phyloP scores from a whole-genome alignment of 108 stramenopile genomes.

The Cyclotella baltica region DNA sequence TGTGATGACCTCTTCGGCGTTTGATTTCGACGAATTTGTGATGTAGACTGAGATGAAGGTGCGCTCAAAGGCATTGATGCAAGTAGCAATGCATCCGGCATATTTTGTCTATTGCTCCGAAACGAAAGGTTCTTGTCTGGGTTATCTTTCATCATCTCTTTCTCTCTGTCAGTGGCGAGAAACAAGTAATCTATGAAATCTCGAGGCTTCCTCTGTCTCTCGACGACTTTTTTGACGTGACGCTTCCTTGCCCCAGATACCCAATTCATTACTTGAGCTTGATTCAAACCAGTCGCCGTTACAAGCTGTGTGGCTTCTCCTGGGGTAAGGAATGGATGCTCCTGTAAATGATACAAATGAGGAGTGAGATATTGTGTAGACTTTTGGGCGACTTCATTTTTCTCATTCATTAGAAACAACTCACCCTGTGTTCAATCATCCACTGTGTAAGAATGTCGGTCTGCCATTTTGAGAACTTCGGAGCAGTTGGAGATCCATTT shows the following conservation, averaged over 20 bases:
- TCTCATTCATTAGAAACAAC: constrained; percentile 3
- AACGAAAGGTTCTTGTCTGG: constrained; percentile 8
- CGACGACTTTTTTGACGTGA: constrained; percentile 59
- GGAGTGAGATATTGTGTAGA: neutral
- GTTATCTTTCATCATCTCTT: constrained; percentile 24
- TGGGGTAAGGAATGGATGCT: constrained; percentile 39
- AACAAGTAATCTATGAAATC: constrained; percentile 72
- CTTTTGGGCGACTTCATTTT: too few species aligned
- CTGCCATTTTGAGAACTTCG: constrained; percentile 71
- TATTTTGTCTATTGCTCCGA: neutral
- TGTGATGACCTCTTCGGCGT: neutral
- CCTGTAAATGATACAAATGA: constrained; percentile 2
- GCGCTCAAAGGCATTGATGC: neutral
- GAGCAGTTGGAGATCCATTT: constrained; percentile 30
- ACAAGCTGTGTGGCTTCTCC: constrained; percentile 18
- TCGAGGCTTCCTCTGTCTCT: constrained; percentile 63
- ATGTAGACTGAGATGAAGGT: neutral
- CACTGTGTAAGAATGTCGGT: constrained; percentile 68
- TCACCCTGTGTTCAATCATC: constrained; percentile 66
- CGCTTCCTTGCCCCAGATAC: constrained; percentile 65
- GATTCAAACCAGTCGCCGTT: neutral
- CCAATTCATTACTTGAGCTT: constrained; percentile 58
- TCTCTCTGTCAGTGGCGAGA: constrained; percentile 63
- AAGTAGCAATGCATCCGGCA: constrained; percentile 8
- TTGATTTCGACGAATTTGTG: neutral